These are phyloP conservation scores for Firmiana major DNA, from an alignment of 345 rosid genomes.

Conservation along the genomic window DNA sequence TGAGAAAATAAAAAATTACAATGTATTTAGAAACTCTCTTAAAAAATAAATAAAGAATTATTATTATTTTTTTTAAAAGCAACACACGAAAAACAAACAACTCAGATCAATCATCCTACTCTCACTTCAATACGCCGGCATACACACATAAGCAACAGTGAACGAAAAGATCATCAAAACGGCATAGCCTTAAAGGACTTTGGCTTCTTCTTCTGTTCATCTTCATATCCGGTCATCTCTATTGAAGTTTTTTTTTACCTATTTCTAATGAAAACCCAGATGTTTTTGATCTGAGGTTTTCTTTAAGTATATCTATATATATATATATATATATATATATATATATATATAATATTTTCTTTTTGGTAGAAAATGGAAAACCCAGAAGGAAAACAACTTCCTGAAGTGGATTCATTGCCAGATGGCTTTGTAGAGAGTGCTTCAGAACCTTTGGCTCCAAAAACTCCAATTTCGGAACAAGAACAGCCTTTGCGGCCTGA, in stretches of 20 bases:
- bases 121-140: not conserved
- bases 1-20: too few relatives aligned
- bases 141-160: not conserved
- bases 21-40: too few relatives aligned
- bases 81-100: not conserved
- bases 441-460: slow-evolving; percentile 46
- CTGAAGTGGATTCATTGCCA: slow-evolving; percentile 87
- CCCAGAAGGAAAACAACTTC: slow-evolving; percentile 60
- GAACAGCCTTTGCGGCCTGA: slow-evolving; percentile 30
- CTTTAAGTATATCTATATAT: not conserved
- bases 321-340: too few relatives aligned
- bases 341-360: too few relatives aligned
- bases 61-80: too few relatives aligned
- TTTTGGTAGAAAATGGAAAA: slow-evolving; percentile 48
- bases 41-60: too few relatives aligned
- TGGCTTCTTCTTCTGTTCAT: not conserved
- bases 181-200: not conserved
- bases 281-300: not conserved
- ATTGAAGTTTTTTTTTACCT: not conserved
- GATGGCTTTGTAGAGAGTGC: slow-evolving; percentile 89
- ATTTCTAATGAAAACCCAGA: not conserved
- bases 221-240: not conserved
- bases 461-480: slow-evolving; percentile 40
- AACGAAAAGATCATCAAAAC: not conserved
- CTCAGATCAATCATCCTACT: not conserved